phyloP scores from a whole-genome alignment of 148 eudicot genomes.

The Vaccinium vitisidaea region DNA sequence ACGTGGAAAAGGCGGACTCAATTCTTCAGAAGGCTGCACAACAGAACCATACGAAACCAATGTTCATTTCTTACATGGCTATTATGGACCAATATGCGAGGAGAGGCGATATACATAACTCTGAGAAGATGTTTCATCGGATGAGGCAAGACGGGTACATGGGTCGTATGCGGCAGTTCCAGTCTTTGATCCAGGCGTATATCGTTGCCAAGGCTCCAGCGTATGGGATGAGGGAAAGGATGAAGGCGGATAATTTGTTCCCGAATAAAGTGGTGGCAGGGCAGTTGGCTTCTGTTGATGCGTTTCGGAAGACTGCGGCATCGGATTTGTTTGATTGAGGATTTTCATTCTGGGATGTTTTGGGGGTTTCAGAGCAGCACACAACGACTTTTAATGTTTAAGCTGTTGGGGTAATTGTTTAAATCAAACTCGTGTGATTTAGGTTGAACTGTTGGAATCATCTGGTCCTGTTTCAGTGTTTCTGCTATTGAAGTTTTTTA shows the following conservation, averaged over 20 bases:
- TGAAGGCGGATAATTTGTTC: constrained; percentile 77
- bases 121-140: constrained; percentile 72
- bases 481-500: background rate
- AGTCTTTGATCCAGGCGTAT: constrained; percentile 45
- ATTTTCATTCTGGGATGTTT: background rate
- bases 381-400: background rate
- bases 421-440: background rate
- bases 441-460: background rate
- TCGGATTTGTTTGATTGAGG: constrained; percentile 72
- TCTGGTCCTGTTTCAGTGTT: background rate
- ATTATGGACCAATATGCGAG: constrained; percentile 68
- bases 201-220: constrained; percentile 65
- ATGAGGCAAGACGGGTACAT: constrained; percentile 72
- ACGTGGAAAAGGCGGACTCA: constrained; percentile 83
- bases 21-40: constrained; percentile 53
- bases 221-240: constrained; percentile 78
- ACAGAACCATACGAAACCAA: constrained; percentile 40
- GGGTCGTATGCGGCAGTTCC: constrained; percentile 46
- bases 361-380: background rate
- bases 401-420: background rate
- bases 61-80: constrained; percentile 53
- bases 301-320: constrained; percentile 53
- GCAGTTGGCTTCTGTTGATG: constrained; percentile 53
- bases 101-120: constrained; percentile 73
- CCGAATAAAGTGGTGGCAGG: constrained; percentile 45